phyloP scores from a whole-genome alignment of 192 early-diverging fungal species.

The Entomortierella chlamydospora region DNA sequence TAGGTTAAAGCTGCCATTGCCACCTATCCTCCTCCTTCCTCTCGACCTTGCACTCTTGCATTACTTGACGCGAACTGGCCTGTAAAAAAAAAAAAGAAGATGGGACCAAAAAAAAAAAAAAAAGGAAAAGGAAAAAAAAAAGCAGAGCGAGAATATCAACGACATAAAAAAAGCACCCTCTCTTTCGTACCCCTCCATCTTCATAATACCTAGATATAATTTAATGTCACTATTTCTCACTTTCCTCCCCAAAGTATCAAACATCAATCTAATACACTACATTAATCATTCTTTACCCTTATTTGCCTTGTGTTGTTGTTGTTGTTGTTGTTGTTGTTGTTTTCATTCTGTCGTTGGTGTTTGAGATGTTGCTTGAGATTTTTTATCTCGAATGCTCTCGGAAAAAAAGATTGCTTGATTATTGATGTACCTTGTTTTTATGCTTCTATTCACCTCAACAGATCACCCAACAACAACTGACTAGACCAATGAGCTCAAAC shows the following conservation, averaged over 20 bases:
- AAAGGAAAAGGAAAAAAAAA: neutral
- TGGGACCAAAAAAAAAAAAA: constrained; percentile 2
- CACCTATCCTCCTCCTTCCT: neutral
- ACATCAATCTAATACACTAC: constrained; percentile 8
- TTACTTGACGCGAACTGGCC: neutral
- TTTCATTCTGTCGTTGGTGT: neutral
- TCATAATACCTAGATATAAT: constrained; percentile 5
- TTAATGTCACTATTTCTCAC: constrained; percentile 2
- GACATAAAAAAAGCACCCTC: neutral
- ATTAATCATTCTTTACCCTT: neutral
- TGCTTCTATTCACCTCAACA: neutral
- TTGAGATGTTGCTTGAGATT: too few relatives aligned
- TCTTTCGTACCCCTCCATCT: neutral
- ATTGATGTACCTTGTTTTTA: constrained; percentile 7
- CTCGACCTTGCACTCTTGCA: neutral
- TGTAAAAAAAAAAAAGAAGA: neutral
- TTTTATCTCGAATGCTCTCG: too few relatives aligned
- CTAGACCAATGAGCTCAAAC: neutral
- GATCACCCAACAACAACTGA: constrained; percentile 37
- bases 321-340: neutral
- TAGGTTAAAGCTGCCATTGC: constrained; percentile 7
- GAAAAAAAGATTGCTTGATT: too few relatives aligned
- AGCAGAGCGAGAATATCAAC: neutral
- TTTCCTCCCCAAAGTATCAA: constrained; percentile 1
- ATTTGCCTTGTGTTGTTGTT: too few relatives aligned